Percentiles rank a stretch among this genome's conserved stretches.
Conservation (phyloP, 2,329 filamentous ascomycete species). For the Penicillium sp. region DNA sequence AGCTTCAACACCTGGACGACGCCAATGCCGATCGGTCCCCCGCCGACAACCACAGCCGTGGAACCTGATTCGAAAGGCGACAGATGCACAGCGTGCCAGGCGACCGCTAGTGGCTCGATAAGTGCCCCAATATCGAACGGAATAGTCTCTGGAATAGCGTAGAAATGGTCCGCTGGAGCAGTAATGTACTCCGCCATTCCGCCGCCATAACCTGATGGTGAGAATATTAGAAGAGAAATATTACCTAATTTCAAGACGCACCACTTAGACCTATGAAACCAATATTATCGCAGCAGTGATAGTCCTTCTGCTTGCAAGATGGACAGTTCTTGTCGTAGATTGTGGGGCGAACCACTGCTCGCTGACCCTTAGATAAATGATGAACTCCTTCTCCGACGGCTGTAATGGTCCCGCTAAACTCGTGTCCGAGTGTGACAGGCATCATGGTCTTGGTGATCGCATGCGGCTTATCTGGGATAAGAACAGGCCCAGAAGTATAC, state of each 20-base stretch:
- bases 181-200: slow-evolving; percentile 30
- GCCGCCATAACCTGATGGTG: slow-evolving; percentile 28
- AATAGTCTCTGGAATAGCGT: slow-evolving; percentile 27
- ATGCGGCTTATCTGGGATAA: slow-evolving; percentile 57
- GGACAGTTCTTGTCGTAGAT: slow-evolving; percentile 61
- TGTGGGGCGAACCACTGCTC: slow-evolving; percentile 63
- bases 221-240: not conserved
- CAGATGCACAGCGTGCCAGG: slow-evolving; percentile 64
- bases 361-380: slow-evolving; percentile 56
- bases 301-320: slow-evolving; percentile 56
- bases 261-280: slow-evolving; percentile 57
- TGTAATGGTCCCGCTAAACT: slow-evolving; percentile 63
- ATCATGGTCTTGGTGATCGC: slow-evolving; percentile 59
- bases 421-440: slow-evolving; percentile 66
- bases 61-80: slow-evolving; percentile 52
- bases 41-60: slow-evolving; percentile 61
- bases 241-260: too few species aligned
- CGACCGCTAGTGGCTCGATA: slow-evolving; percentile 66
- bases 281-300: slow-evolving; percentile 63
- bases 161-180: slow-evolving; percentile 29
- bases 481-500: slow-evolving; percentile 53
- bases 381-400: slow-evolving; percentile 58
- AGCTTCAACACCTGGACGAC: slow-evolving; percentile 62
- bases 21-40: slow-evolving; percentile 65
- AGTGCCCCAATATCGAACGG: slow-evolving; percentile 48